Conservation (phyloP, 129 eudicot genomes). For the Lactuca saligna region DNA sequence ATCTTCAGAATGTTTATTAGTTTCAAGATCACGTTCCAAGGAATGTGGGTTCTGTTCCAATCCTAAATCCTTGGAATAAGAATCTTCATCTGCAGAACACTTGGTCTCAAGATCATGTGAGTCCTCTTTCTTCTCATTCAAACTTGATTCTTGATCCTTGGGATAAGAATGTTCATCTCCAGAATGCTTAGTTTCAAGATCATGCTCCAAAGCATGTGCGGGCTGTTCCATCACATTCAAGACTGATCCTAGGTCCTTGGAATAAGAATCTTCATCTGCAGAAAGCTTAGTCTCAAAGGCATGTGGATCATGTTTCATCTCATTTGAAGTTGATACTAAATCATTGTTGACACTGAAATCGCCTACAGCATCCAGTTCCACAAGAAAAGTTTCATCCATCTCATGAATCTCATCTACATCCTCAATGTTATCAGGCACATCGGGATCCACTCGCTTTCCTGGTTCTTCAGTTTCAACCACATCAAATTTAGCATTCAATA, state of each 20-base stretch:
- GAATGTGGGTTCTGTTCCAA: slow-evolving; percentile 2
- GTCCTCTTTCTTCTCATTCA: slow-evolving; percentile 24
- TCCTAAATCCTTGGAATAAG: slow-evolving; percentile 11
- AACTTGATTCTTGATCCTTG: slow-evolving; percentile 25
- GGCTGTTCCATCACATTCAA: slow-evolving; percentile 19
- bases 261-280: slow-evolving; percentile 23
- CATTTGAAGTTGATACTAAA: slow-evolving; percentile 35
- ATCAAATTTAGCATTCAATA: slow-evolving; percentile 23
- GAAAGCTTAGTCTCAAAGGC: slow-evolving; percentile 23
- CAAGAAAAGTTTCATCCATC: slow-evolving; percentile 63
- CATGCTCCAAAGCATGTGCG: slow-evolving; percentile 13
- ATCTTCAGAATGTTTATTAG: slow-evolving; percentile 7
- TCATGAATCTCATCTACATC: slow-evolving; percentile 53
- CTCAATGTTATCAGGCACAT: slow-evolving; percentile 37
- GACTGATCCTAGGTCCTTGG: slow-evolving; percentile 17
- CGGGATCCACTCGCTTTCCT: slow-evolving; percentile 27
- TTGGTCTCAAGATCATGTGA: slow-evolving; percentile 20
- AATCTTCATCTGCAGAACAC: slow-evolving; percentile 14
- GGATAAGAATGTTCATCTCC: slow-evolving; percentile 7
- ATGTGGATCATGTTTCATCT: slow-evolving; percentile 26
- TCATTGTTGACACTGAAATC: slow-evolving; percentile 52
- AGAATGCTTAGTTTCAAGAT: slow-evolving; percentile 23
- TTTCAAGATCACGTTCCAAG: slow-evolving; percentile 14
- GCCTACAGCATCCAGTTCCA: slow-evolving; percentile 73
- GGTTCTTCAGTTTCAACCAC: slow-evolving; percentile 34